Conservation (phyloP, 2,329 filamentous ascomycete species). For the Coleophoma crateriformis region DNA sequence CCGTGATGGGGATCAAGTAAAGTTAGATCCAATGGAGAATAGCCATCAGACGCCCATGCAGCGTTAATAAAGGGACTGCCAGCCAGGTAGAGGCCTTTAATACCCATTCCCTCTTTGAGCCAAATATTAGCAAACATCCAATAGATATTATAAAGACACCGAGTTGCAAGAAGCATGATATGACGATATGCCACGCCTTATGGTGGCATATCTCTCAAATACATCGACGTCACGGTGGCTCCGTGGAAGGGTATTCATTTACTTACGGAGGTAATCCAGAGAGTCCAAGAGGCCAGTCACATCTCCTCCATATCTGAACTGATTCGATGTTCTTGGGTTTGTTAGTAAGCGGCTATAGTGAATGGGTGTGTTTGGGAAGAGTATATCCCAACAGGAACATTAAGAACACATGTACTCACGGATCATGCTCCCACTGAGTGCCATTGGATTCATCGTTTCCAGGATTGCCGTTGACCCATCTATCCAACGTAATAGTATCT, state of each 20-base stretch:
- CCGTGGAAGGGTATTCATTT: too few relatives aligned
- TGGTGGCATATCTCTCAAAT: too few relatives aligned
- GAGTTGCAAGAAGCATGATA: too few relatives aligned
- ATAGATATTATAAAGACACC: too few relatives aligned
- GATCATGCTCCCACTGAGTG: slow-evolving; percentile 55
- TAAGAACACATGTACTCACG: slow-evolving; percentile 10
- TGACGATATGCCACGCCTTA: too few relatives aligned
- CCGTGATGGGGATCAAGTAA: slow-evolving; percentile 59
- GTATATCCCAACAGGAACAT: too few relatives aligned
- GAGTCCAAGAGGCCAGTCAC: slow-evolving; percentile 51
- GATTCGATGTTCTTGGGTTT: slow-evolving; percentile 38
- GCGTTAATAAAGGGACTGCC: slow-evolving; percentile 60
- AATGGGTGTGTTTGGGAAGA: too few relatives aligned
- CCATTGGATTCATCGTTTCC: slow-evolving; percentile 58
- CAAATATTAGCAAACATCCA: too few relatives aligned
- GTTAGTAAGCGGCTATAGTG: too few relatives aligned
- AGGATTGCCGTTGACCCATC: slow-evolving; percentile 60
- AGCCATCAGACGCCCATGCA: slow-evolving; percentile 59
- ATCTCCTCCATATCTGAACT: slow-evolving; percentile 60
- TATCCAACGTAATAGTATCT: slow-evolving; percentile 56
- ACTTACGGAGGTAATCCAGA: slow-evolving; percentile 49
- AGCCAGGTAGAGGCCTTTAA: slow-evolving; percentile 58
- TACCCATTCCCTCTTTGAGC: slow-evolving; percentile 47
- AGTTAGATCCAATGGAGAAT: slow-evolving; percentile 55
- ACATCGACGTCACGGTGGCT: too few relatives aligned